Evolutionary conservation across 1,284 basidiomycete genomes (phyloP).

Genomic region (Marasmius oreades): DNA sequence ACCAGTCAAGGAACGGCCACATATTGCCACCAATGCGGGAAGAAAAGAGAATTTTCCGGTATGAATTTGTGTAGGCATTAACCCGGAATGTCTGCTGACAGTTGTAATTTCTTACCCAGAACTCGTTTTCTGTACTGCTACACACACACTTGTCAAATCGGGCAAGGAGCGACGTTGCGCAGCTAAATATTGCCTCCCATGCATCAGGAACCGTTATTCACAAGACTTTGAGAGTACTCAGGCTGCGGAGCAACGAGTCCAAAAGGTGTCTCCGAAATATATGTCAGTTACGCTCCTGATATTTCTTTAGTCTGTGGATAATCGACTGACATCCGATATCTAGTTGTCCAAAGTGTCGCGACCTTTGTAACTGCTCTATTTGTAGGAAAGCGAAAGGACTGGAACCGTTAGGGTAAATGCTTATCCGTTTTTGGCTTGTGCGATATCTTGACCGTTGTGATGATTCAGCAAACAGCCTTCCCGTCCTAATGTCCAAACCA

Average conservation of each 20-base stretch:
- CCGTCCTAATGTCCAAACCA: background rate
- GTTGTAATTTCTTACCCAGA: slow-evolving; percentile 26
- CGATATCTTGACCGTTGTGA: background rate
- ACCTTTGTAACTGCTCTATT: slow-evolving; percentile 58
- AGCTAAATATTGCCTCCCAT: slow-evolving; percentile 58
- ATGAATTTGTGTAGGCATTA: slow-evolving; percentile 16
- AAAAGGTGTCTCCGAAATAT: background rate
- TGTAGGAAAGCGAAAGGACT: slow-evolving; percentile 64
- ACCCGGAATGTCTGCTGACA: background rate
- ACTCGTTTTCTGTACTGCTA: slow-evolving; percentile 48
- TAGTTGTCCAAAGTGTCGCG: slow-evolving; percentile 68
- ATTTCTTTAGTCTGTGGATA: background rate
- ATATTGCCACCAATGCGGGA: slow-evolving; percentile 70
- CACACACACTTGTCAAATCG: slow-evolving; percentile 15
- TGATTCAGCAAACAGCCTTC: background rate
- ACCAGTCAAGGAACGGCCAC: background rate
- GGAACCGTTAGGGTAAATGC: slow-evolving; percentile 52
- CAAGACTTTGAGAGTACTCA: slow-evolving; percentile 49
- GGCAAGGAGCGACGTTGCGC: slow-evolving; percentile 42
- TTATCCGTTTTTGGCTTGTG: background rate
- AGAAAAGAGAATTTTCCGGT: slow-evolving; percentile 53
- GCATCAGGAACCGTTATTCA: slow-evolving; percentile 64
- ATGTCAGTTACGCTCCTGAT: background rate
- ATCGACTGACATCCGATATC: background rate
- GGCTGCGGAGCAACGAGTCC: slow-evolving; percentile 18